phyloP scores from a whole-genome alignment of 2,329 filamentous ascomycete genomes.

The Aspergillus sp. region DNA sequence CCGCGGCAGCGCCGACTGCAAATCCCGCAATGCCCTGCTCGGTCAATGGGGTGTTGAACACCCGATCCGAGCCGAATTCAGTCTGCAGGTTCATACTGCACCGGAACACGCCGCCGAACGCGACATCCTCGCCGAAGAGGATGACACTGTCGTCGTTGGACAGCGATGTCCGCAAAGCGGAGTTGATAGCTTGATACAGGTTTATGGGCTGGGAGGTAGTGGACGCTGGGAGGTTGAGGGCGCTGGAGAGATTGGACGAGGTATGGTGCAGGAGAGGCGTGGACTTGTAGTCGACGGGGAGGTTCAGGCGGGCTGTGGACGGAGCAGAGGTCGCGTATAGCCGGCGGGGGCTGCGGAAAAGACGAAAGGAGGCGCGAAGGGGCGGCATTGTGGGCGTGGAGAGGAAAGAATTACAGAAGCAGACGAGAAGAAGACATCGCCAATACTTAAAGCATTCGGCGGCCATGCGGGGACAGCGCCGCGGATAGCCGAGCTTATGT shows the following conservation, averaged over 20 bases:
- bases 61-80: conserved; percentile 75
- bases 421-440: too few relatives aligned
- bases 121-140: conserved; percentile 92
- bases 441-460: too few relatives aligned
- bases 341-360: conserved; percentile 14
- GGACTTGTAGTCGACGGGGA: conserved; percentile 76
- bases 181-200: conserved; percentile 87
- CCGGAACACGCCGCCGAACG: conserved; percentile 92
- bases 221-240: conserved; percentile 63
- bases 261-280: conserved; percentile 75
- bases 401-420: too few relatives aligned
- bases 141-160: conserved; percentile 76
- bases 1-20: conserved; percentile 77
- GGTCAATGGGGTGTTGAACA: conserved; percentile 92
- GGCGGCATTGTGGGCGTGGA: conserved; percentile 9
- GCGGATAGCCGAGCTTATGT: too few relatives aligned
- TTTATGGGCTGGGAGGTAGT: conserved; percentile 77
- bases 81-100: conserved; percentile 86
- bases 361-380: conserved; percentile 4
- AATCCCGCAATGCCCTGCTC: conserved; percentile 95
- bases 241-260: conserved; percentile 59
- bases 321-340: conserved; percentile 39
- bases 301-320: conserved; percentile 58
- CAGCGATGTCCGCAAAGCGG: conserved; percentile 73
- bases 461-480: too few relatives aligned